Base-by-base conservation (phyloP, 2,329 filamentous ascomycete species). In the Ilyonectria mors-panacis region DNA sequence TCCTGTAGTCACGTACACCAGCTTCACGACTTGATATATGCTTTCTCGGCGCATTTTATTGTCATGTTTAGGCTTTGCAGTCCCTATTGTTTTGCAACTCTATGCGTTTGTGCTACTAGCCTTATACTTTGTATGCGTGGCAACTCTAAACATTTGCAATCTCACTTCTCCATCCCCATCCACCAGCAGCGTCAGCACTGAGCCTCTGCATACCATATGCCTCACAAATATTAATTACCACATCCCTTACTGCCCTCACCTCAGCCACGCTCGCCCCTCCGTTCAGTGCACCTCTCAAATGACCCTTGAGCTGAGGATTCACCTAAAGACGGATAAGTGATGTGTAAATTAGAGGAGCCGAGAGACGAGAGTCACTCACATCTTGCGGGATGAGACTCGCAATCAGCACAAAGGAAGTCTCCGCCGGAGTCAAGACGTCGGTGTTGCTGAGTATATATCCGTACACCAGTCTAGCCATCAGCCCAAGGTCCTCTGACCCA, bases 331-430 rank as follows among this genome's bases (percentile, higher is more conserved):
- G 30, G n/a, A n/a, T 19, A 23, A 54, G 35, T 35, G 30, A 53
- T 12, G 30, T 21, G n/a, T n/a, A 6, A 19, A 7, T 53, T n/a
- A 5, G 30, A 53, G n/a, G 12, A n/a, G n/a, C 21, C 12, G 30
- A 4, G 30, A 35, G 50, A 55, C 42, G 19, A 26, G 39, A 48
- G n/a, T 9, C 45, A 59, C 74, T 70, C 60, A 76, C 74, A 50
- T 76, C 74, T 9, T 76, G 74, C 6, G 74, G 74, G n/a, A 76
- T 76, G 23, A 76, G 74, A 35, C 74, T 70, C 17, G 74, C 74
- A 47, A 76, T 75, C 6, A 76, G 71, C 5, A 75, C 74, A 26
- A 72, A 76, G 28, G 74, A 76, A 4, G 73, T 76, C 44, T 76
- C 74, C 23, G 19, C 63, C 30, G 60, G 70, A 6, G 74, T 73